Conservation (phyloP, 2,329 filamentous ascomycete genomes). For the Colletotrichum siamense region DNA sequence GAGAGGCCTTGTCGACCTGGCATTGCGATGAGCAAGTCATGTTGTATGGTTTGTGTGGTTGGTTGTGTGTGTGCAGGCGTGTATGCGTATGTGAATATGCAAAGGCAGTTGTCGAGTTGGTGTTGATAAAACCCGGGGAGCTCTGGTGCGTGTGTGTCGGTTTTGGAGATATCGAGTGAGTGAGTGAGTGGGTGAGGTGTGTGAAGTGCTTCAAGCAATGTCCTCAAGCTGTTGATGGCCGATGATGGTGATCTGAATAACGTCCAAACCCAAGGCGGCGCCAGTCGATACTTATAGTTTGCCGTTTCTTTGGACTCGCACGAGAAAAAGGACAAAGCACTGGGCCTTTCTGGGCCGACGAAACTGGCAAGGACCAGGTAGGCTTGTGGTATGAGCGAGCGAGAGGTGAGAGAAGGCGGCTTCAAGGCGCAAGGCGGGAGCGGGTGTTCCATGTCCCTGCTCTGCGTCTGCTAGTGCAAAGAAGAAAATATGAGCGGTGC, state of each 20-base stretch:
- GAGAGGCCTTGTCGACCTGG: constrained; percentile 14
- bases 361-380: constrained; percentile 16
- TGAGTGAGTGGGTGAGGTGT: background rate
- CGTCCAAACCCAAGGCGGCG: constrained; percentile 2
- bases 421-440: constrained; percentile 4
- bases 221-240: background rate
- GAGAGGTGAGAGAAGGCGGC: constrained; percentile 4
- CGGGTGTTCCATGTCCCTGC: constrained; percentile 19
- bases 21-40: constrained; percentile 15
- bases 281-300: constrained; percentile 22
- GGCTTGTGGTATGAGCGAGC: background rate
- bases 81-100: background rate
- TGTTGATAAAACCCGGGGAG: background rate
- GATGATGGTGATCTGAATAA: constrained; percentile 9
- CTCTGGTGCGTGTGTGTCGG: background rate
- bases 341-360: background rate
- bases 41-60: background rate
- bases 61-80: background rate
- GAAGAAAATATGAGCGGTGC: constrained; percentile 19
- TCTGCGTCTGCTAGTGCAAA: constrained; percentile 16
- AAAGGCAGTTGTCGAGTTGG: background rate
- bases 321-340: constrained; percentile 17
- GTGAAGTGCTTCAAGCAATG: background rate
- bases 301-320: constrained; percentile 2
- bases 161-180: background rate